Base-by-base conservation (phyloP, 106 monocot species). In the Phalaenopsis aphrodite region DNA sequence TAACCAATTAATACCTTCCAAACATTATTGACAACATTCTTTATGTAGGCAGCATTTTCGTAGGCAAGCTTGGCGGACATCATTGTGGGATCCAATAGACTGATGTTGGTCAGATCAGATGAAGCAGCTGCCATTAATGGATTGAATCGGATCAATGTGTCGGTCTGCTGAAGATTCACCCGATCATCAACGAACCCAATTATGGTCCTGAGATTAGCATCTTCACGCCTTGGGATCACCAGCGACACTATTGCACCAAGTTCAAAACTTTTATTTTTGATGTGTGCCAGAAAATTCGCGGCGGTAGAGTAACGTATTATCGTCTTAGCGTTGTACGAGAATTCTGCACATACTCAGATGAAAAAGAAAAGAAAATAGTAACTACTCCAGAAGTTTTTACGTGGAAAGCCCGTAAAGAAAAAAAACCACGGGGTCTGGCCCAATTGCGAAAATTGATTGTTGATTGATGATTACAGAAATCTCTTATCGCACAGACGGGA, bases 21-120 rank as follows among this genome's bases (percentile, higher is more conserved):
- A 12, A 42, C 14, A 42, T 75, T 75, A 8, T 46, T 21, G 21
- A 48, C 77, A 12, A 66, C 47, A 8, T 47, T 77, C 18, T 38
- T 10, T 65, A 82, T 67, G 49, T 1, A 16, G 14, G 82, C 9
- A n/a, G 75, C 65, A 30, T 82, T 82, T 30, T 82, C 82, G 19
- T 82, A 82, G 18, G 82, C 30, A 2, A 82, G 36, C 58, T 82
- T 82, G 45, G 82, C 55, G 3, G 77, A 75, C 65, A 82, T 64
- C 38, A 82, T 77, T 7, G 76, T 56, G 57, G 77, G 66, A 19
- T 39, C 38, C 37, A 69, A 2, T 4, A 39, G 37, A 69, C 9
- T 38, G 3, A 11, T 7, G 69, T 12, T 14, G 69, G 38, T 39
- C 14, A 14, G 69, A 69, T 37, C 38, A 19, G 69, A 39, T 9